Evolutionary conservation across 1,284 basidiomycete species (phyloP), one percentile per base, ranked within the genome.

Genomic region (Xerocomus amazonicus): DNA sequence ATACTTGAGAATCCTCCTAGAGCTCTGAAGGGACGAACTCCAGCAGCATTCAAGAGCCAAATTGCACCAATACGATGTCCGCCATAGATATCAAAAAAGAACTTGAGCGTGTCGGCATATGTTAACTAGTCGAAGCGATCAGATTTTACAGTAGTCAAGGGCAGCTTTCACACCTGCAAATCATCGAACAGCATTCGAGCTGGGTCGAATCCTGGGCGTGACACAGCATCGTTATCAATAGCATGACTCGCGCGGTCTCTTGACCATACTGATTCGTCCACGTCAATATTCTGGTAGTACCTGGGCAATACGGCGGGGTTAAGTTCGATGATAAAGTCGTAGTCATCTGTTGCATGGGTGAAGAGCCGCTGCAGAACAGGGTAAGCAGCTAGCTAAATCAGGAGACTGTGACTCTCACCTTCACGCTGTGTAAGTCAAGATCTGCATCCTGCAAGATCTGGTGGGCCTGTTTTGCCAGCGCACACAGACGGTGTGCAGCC

Each of bases 51-150:
- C 0, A 90, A 88, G 60, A 97, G 92, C 90, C 93, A 98, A 1
- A 97, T 81, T 0, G 80, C 86, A 7, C 91, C 95, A 47, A 96
- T 84, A 8, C 76, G 73, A 45, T 79, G 72, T 0, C 96, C 94
- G 13, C 97, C 97, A 33, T 85, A 77, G 0, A 77, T 71, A 61
- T 99, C 96, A 61, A 85, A 83, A 75, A 98, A 99, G 44, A 97
- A 77, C 47, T 90, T 79, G 57, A 91, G 78, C 0, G 86, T 85
- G 58, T 93, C 87, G 7, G 79, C 75, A 68, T 92, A 97, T 5
- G 83, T 69, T n/a, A 77, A 73, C 85, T 93, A 58, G 36, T 41
- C 19, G 19, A 45, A 52, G 32, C 53, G 32, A 48, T 56, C 37
- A 51, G 23, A 9, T 43, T 12, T 39, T 19, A 36, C 13, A 42